phyloP scores from a whole-genome alignment of 2,329 filamentous ascomycete genomes.

The Stagonosporopsis rhizophila region DNA sequence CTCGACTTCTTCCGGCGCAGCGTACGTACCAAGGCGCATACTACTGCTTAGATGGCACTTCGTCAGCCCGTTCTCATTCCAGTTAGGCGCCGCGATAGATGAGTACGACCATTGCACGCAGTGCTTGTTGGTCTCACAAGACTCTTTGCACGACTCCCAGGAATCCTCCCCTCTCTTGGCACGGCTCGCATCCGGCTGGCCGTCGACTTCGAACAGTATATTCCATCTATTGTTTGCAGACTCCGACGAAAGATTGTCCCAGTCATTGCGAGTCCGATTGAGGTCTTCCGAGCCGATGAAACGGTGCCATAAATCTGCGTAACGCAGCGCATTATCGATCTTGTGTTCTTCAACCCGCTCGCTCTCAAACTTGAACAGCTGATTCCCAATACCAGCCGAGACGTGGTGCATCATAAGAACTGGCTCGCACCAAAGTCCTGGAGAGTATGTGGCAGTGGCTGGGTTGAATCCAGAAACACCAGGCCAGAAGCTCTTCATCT shows the following conservation, averaged over 20 bases:
- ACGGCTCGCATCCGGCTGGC: constrained; percentile 23
- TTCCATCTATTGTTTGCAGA: constrained; percentile 42
- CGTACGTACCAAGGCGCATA: constrained; percentile 34
- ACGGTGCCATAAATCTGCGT: constrained; percentile 38
- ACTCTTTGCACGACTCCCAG: constrained; percentile 37
- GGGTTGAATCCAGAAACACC: constrained; percentile 40
- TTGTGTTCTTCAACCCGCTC: constrained; percentile 30
- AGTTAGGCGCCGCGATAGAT: constrained; percentile 32
- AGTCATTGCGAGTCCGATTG: constrained; percentile 34
- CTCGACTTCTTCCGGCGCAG: constrained; percentile 21
- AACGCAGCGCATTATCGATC: constrained; percentile 28
- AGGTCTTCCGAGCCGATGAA: constrained; percentile 41
- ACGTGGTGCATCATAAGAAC: constrained; percentile 55
- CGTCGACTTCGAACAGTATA: constrained; percentile 37
- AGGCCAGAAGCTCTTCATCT: constrained; percentile 57
- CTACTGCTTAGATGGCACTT: constrained; percentile 45
- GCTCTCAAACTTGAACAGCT: constrained; percentile 57
- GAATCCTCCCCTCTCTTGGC: constrained; percentile 34
- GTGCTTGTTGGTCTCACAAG: constrained; percentile 35
- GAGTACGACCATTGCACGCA: constrained; percentile 48
- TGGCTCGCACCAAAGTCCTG: constrained; percentile 52
- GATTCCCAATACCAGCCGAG: constrained; percentile 50
- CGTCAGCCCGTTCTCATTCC: constrained; percentile 42
- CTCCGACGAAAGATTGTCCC: constrained; percentile 45
- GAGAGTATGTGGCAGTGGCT: constrained; percentile 50